Base-by-base conservation (phyloP, 352 stramenopile species). In the Phytophthora pistaciae region DNA sequence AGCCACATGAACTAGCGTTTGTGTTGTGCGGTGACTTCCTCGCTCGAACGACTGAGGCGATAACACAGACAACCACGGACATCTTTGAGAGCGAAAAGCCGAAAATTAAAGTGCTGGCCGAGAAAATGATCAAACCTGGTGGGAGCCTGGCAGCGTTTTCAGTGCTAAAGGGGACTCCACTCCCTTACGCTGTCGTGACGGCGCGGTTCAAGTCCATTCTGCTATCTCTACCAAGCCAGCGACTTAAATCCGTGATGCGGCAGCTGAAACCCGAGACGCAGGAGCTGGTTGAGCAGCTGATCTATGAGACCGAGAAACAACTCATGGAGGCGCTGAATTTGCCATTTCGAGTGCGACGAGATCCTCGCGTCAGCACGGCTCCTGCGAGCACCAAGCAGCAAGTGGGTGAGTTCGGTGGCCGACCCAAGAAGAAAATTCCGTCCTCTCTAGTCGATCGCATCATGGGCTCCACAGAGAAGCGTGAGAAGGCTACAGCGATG, bases 171-270 rank as follows among this genome's bases (percentile, higher is more conserved):
- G 77, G 64, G 5, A 62, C 50, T 3, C 50, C 60, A 0, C 62
- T 87, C 38, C 74, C 67, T 5, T 88, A 91, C 48, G 64, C 67
- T 3, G 53, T 88, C 3, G 59, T 83, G 10, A 82, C 80, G 0
- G 69, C 75, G 27, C 79, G 78, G 18, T 88, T 91, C 63, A 91
- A 91, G 52, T 88, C 83, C 25, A 88, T 91, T 38, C 65, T 80
- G 18, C 56, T 91, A n/a, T 71, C 80, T 16, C 54, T 91, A 44
- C 74, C 83, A 3, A 71, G 73, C n/a, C 78, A 82, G 29, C 82
- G 85, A 56, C 82, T 81, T 56, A 82, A 85, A 21, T 88, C 83
- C 10, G 75, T 91, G 21, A 68, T 83, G 71, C 62, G 72, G 10
- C 83, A 91, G 44, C 65, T 91, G 36, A 78, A 72, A 1, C 58